These are phyloP conservation scores for Cryptosporidium baileyi DNA, from an alignment of 169 alveolate species.

Conservation along the genomic window DNA sequence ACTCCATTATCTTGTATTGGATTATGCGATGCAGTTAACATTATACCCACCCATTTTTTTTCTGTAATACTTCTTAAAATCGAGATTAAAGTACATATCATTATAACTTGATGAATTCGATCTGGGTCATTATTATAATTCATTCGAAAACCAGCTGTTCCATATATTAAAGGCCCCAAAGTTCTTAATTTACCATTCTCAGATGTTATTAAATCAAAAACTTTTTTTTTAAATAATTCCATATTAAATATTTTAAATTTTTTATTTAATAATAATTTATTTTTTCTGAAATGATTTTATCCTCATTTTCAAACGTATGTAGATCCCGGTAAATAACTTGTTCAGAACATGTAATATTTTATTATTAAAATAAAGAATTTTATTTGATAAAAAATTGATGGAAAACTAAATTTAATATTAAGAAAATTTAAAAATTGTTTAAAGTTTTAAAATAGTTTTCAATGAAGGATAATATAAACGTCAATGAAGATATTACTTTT, in stretches of 20 bases:
- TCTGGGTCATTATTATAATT: constrained; percentile 22
- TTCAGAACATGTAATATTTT: too few species aligned
- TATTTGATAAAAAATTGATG: too few species aligned
- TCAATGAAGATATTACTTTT: too few species aligned
- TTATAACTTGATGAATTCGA: constrained; percentile 15
- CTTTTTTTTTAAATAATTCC: constrained; percentile 17
- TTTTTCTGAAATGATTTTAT: too few species aligned
- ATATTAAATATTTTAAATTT: not conserved
- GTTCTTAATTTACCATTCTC: not conserved
- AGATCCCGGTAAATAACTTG: too few species aligned
- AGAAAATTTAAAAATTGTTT: too few species aligned
- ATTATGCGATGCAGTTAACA: constrained; percentile 92
- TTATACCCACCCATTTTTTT: constrained; percentile 80
- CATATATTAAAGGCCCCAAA: constrained; percentile 59
- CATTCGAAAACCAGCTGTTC: constrained; percentile 72
- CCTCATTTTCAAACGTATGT: too few species aligned
- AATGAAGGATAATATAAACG: too few species aligned
- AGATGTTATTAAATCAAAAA: not conserved
- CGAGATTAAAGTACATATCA: constrained; percentile 49
- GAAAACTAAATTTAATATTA: too few species aligned
- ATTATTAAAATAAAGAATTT: too few species aligned
- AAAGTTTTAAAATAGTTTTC: too few species aligned
- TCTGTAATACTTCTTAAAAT: constrained; percentile 40
- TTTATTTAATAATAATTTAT: not conserved
- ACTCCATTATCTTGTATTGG: constrained; percentile 87